Evolutionary conservation across 192 early-diverging fungal genomes (phyloP).

Genomic region (Paraglomus brasilianum): DNA sequence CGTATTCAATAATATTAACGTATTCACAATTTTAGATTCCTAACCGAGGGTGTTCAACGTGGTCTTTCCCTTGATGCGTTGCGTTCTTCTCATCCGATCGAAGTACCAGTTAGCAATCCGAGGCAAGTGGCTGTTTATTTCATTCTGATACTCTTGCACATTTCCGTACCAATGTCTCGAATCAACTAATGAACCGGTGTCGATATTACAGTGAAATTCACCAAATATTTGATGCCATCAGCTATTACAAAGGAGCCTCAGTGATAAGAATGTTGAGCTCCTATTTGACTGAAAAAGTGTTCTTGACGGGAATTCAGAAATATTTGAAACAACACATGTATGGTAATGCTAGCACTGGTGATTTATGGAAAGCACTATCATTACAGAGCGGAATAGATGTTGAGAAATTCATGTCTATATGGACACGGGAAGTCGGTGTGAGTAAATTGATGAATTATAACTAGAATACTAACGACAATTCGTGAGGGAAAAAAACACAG

Average conservation of each 20-base stretch:
- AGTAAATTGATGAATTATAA: conserved; percentile 7
- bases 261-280: conserved; percentile 93
- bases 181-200: not conserved
- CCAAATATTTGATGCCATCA: conserved; percentile 96
- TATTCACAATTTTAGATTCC: conserved; percentile 57
- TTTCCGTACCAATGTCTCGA: not conserved
- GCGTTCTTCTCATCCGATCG: conserved; percentile 88
- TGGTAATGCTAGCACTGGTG: conserved; percentile 80
- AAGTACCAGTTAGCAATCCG: conserved; percentile 81
- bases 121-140: not conserved
- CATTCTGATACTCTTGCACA: not conserved
- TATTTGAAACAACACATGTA: conserved; percentile 85
- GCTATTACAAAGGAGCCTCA: conserved; percentile 86
- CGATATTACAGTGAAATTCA: conserved; percentile 83
- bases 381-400: conserved; percentile 82
- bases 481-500: not conserved
- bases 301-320: conserved; percentile 66
- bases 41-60: conserved; percentile 71
- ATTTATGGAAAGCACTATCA: conserved; percentile 84
- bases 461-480: not conserved
- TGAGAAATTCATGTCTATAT: conserved; percentile 77
- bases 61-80: conserved; percentile 81
- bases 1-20: no score
- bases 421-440: conserved; percentile 84
- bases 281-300: conserved; percentile 65